Conservation (phyloP, 1,284 basidiomycete genomes). For the Naganishia albida region DNA sequence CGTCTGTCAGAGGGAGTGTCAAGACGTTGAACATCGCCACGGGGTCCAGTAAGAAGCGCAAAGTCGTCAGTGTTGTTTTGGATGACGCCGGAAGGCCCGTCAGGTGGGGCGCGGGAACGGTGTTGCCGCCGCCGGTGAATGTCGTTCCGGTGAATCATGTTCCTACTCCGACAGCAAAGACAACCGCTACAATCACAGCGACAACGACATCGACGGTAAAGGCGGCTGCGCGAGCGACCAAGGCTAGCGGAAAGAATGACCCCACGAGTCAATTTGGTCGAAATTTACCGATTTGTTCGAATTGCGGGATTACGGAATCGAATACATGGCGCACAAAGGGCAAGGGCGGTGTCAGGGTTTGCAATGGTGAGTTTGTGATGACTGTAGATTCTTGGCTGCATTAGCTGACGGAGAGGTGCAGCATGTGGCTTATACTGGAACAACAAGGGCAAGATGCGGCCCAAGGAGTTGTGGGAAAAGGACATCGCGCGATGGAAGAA, state of each 20-base stretch:
- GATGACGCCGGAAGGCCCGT: constrained; percentile 20
- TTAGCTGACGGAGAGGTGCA: constrained; percentile 28
- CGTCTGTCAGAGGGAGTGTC: background rate
- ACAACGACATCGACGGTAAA: background rate
- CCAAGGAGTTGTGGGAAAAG: constrained; percentile 45
- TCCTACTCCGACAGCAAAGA: too few relatives aligned
- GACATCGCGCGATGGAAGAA: constrained; percentile 26
- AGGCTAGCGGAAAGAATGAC: background rate
- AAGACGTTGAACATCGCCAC: constrained; percentile 25
- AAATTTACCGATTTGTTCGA: constrained; percentile 42
- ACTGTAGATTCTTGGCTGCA: background rate
- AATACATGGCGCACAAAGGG: constrained; percentile 51
- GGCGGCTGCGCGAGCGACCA: background rate
- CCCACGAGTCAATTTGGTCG: background rate
- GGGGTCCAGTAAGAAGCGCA: constrained; percentile 27
- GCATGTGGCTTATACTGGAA: constrained; percentile 54
- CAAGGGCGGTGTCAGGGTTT: constrained; percentile 43
- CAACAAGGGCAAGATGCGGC: constrained; percentile 47
- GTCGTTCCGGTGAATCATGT: background rate
- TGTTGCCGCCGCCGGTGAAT: background rate
- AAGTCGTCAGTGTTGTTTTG: constrained; percentile 21
- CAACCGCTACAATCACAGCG: too few relatives aligned
- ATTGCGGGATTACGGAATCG: constrained; percentile 49
- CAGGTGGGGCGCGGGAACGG: constrained; percentile 16
- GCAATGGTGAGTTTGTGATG: constrained; percentile 46